Conservation (phyloP, 2,329 filamentous ascomycete genomes). For the Aureobasidium sp. region DNA sequence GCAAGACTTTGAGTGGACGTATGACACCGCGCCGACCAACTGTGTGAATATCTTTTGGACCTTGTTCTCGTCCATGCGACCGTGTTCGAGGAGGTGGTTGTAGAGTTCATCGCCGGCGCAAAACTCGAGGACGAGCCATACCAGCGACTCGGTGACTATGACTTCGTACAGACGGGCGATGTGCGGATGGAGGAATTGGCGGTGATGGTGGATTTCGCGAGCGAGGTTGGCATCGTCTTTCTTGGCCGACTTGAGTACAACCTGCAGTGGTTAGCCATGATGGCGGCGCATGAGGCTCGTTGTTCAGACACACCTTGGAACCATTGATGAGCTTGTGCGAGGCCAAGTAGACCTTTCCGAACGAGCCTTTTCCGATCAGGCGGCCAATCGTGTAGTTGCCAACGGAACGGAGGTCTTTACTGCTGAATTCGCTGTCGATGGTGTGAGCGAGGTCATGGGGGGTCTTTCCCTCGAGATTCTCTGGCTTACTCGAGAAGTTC, state of each 20-base stretch:
- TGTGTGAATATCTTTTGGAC: slow-evolving; percentile 95
- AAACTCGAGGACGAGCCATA: slow-evolving; percentile 96
- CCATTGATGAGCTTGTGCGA: slow-evolving; percentile 97
- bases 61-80: slow-evolving; percentile 73
- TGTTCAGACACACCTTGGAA: slow-evolving; percentile 66
- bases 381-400: slow-evolving; percentile 90
- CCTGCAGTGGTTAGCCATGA: slow-evolving; percentile 44
- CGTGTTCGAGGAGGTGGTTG: slow-evolving; percentile 85
- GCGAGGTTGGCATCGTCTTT: slow-evolving; percentile 94
- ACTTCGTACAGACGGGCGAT: slow-evolving; percentile 96
- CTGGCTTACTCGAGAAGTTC: slow-evolving; percentile 81
- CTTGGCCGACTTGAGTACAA: slow-evolving; percentile 96
- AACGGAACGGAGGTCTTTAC: slow-evolving; percentile 81
- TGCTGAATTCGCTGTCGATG: slow-evolving; percentile 74
- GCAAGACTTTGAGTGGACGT: slow-evolving; percentile 91
- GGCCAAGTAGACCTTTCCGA: slow-evolving; percentile 96
- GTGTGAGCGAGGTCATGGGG: slow-evolving; percentile 17
- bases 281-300: no score
- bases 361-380: slow-evolving; percentile 94
- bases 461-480: slow-evolving; percentile 3
- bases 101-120: slow-evolving; percentile 95
- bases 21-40: slow-evolving; percentile 86
- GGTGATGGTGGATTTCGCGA: slow-evolving; percentile 95
- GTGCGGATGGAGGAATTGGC: slow-evolving; percentile 94
- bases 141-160: slow-evolving; percentile 87